A percentile compares a stretch with the other conserved stretches of the same genome.
Evolutionary conservation across 2,329 filamentous ascomycete species (phyloP).

Genomic region (Aspergillus fumigatiaffinis): DNA sequence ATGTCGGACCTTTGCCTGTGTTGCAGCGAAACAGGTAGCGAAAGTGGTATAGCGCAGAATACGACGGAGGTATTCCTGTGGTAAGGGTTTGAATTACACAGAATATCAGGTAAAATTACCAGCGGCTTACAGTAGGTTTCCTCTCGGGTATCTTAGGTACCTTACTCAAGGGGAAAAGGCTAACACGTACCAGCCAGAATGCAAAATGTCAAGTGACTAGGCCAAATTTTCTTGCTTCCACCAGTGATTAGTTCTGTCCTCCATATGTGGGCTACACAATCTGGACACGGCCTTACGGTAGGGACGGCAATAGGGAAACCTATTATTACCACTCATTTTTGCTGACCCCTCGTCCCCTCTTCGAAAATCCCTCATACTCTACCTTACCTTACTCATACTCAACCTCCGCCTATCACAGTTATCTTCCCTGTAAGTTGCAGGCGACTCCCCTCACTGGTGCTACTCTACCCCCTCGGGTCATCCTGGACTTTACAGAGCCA

Average conservation of each 20-base stretch:
- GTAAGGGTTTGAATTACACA: neutral
- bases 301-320: neutral
- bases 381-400: neutral
- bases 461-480: neutral
- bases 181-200: neutral
- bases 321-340: constrained; percentile 6
- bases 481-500: neutral
- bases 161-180: neutral
- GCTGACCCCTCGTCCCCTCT: constrained; percentile 6
- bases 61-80: neutral
- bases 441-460: constrained; percentile 4
- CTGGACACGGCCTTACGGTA: neutral
- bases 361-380: constrained; percentile 24
- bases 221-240: neutral
- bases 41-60: neutral
- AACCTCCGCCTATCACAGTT: constrained; percentile 1
- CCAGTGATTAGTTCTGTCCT: neutral
- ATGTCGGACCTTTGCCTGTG: neutral
- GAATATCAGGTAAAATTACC: neutral
- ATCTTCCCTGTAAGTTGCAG: neutral
- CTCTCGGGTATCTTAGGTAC: too few relatives aligned
- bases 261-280: neutral
- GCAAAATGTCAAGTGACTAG: neutral
- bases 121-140: neutral
- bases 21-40: neutral